Percentiles rank a stretch among this genome's conserved stretches.
These are phyloP conservation scores for Cochliopodium minus DNA, from an alignment of 208 protist species.

Conservation along the genomic window DNA sequence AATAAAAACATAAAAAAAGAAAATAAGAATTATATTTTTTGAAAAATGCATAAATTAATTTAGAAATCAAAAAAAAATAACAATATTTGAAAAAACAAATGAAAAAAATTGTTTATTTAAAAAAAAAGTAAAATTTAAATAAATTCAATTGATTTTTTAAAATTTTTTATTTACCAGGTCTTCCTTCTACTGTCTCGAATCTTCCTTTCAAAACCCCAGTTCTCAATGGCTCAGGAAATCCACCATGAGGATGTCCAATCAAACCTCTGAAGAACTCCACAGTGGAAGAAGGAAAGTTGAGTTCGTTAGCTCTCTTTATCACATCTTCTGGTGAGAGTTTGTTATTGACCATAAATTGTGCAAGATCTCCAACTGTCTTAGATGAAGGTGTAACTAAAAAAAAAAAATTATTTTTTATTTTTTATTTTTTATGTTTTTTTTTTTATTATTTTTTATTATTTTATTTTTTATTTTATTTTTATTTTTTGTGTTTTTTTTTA, in stretches of 20 bases:
- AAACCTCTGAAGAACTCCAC: constrained; percentile 44
- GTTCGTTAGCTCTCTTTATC: constrained; percentile 24
- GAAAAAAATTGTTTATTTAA: no score
- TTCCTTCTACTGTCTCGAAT: not conserved
- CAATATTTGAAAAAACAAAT: not conserved
- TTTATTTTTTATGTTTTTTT: no score
- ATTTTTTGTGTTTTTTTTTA: no score
- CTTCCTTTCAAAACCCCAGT: constrained; percentile 14
- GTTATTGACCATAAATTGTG: constrained; percentile 56
- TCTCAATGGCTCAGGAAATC: constrained; percentile 43
- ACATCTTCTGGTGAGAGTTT: constrained; percentile 21
- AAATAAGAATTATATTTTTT: no score
- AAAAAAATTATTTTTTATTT: constrained; percentile 9
- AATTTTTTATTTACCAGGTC: not conserved
- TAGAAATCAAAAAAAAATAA: no score
- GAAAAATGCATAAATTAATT: no score
- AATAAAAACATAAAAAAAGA: no score
- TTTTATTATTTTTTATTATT: constrained; percentile 8
- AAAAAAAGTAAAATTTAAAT: no score
- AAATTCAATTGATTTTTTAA: not conserved
- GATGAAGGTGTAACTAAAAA: constrained; percentile 47
- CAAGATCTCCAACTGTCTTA: constrained; percentile 60
- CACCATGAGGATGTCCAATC: constrained; percentile 35
- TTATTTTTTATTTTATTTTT: constrained; percentile 17
- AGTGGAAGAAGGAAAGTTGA: constrained; percentile 43